Evolutionary conservation across 2,329 filamentous ascomycete genomes (phyloP), one percentile per base, ranked within the genome.

Genomic region (Talaromyces sp.): DNA sequence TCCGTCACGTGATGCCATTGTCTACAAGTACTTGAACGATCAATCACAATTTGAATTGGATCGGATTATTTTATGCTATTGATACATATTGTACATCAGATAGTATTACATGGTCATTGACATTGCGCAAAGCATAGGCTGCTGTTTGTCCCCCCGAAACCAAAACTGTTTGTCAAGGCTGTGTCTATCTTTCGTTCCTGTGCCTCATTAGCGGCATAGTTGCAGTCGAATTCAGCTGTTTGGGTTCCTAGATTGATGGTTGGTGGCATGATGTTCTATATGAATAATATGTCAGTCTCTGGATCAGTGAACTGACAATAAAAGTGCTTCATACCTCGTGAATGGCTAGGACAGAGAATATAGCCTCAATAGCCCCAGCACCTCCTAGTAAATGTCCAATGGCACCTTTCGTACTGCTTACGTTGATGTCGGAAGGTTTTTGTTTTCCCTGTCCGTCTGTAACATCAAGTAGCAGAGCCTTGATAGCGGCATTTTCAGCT

Each of bases 91-190:
- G 25, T 59, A 63, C 42, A 63, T 12, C n/a, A 33, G 14, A n/a
- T 31, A 48, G 57, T 56, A 35, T 23, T 52, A 54, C 52, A 63
- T 48, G 66, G 5, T 60, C 64, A 56, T 60, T 58, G 61, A 58
- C 69, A 69, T 60, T 68, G 71, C 5, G 73, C 69, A 70, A 98
- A 93, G 59, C 92, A 92, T 40, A 99, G 79, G 60, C 87, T 92
- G 46, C 93, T 93, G 78, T 99, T 99, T 1, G 93, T 98, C 16
- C 95, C 95, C 11, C 95, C 95, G 79, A 99, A 99, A 0, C 95
- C 95, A 78, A 99, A 99, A 73, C 93, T 98, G 72, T 99, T 99
- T 3, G 91, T 95, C 63, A 99, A 70, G 5, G 90, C 91, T 23
- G 93, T 88, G 63, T 86, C 79, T 11, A 98, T 85, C 2, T 81